These are phyloP conservation scores for Pestalotiopsis sp. DNA, from an alignment of 2,329 filamentous ascomycete genomes.

Conservation along the genomic window DNA sequence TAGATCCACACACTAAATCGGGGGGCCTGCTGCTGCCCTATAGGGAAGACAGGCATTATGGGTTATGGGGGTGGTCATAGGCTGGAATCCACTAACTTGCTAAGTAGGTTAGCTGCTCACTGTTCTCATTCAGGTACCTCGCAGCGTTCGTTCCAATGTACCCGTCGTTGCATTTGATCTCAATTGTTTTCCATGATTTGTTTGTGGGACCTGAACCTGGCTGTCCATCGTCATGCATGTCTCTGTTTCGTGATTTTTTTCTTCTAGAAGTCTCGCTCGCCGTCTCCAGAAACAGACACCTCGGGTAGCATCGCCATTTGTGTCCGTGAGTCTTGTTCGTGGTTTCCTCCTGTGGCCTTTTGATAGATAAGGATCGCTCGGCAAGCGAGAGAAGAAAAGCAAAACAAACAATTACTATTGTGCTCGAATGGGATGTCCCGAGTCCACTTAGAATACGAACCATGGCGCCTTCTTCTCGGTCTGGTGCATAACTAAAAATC, in stretches of 20 bases:
- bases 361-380: background rate
- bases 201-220: background rate
- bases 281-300: background rate
- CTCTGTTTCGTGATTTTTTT: background rate
- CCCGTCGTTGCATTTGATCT: background rate
- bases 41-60: background rate
- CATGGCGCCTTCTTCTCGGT: background rate
- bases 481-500: conserved; percentile 4
- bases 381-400: background rate
- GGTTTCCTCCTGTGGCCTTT: background rate
- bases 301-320: background rate
- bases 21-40: background rate
- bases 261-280: background rate
- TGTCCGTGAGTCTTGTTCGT: background rate
- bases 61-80: background rate
- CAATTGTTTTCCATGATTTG: background rate
- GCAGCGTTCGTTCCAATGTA: background rate
- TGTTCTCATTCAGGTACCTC: background rate
- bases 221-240: background rate
- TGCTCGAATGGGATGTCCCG: background rate
- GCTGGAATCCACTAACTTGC: background rate
- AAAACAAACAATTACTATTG: background rate
- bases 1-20: conserved; percentile 4
- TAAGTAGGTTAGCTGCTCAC: background rate
- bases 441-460: background rate